A percentile compares a stretch with the other conserved stretches of the same genome.
phyloP scores from a whole-genome alignment of 805 yeast genomes.

The Diddensiella transvaalensis region DNA sequence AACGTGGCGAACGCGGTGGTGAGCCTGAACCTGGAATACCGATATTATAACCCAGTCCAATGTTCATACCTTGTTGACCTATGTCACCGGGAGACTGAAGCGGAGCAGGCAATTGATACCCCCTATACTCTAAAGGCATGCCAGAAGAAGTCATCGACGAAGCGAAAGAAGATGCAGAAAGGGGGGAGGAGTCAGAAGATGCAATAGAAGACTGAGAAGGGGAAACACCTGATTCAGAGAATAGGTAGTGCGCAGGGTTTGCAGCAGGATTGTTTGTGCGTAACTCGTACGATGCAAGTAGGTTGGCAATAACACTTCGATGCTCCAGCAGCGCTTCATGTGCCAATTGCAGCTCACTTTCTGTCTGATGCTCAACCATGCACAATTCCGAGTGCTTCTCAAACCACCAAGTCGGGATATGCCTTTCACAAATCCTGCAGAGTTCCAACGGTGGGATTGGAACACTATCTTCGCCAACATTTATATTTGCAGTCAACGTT shows the following conservation, averaged over 20 bases:
- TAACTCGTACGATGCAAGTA: constrained; percentile 33
- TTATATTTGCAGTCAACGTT: constrained; percentile 58
- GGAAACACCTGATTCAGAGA: constrained; percentile 12
- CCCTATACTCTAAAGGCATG: constrained; percentile 6
- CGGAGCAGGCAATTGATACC: constrained; percentile 14
- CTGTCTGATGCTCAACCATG: constrained; percentile 75
- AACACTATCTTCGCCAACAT: constrained; percentile 50
- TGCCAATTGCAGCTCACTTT: constrained; percentile 65
- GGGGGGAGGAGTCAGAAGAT: constrained; percentile 1
- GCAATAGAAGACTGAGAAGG: constrained; percentile 16
- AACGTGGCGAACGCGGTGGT: constrained; percentile 14
- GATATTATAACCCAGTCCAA: not conserved
- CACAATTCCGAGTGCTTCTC: constrained; percentile 90
- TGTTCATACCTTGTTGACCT: not conserved
- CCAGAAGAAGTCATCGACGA: constrained; percentile 2
- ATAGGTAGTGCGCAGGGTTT: constrained; percentile 2
- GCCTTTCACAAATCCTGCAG: constrained; percentile 88
- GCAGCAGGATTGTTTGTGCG: not conserved
- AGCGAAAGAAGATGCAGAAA: constrained; percentile 6
- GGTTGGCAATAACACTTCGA: constrained; percentile 41
- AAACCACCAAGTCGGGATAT: constrained; percentile 94
- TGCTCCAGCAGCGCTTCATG: constrained; percentile 81
- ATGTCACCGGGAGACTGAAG: constrained; percentile 3
- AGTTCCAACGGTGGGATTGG: constrained; percentile 81
- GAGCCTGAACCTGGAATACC: constrained; percentile 5